Evolutionary conservation across 2,329 filamentous ascomycete species (phyloP).

Genomic region (Verticillium tricorpus): DNA sequence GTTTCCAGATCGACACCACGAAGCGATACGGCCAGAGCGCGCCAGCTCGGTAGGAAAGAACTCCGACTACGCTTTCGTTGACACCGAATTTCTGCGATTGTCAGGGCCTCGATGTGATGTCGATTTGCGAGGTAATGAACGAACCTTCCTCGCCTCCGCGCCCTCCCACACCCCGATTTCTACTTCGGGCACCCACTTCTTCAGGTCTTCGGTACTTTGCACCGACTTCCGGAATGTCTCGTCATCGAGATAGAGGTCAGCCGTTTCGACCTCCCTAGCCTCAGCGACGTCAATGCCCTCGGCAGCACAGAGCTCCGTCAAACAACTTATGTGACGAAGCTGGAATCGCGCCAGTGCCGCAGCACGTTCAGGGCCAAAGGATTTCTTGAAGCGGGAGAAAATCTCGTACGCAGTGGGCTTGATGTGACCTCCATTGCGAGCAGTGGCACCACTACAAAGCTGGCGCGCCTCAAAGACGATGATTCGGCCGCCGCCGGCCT

Average conservation of each 20-base stretch:
- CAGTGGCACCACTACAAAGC: conserved; percentile 7
- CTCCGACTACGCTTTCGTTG: conserved; percentile 31
- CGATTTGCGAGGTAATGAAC: not conserved
- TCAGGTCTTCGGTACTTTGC: conserved; percentile 23
- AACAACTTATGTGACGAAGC: conserved; percentile 6
- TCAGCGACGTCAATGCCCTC: conserved; percentile 8
- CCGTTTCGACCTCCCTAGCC: conserved; percentile 6
- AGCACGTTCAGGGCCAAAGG: conserved; percentile 8
- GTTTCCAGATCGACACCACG: conserved; percentile 5
- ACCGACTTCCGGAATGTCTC: conserved; percentile 9
- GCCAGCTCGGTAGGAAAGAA: conserved; percentile 39
- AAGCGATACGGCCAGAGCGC: conserved; percentile 42
- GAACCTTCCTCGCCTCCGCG: conserved; percentile 25
- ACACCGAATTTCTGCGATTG: conserved; percentile 27
- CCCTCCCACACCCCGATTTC: conserved; percentile 27
- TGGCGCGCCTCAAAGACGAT: conserved; percentile 14
- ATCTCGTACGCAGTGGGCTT: conserved; percentile 9
- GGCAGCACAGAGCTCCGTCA: conserved; percentile 1
- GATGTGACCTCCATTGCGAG: conserved; percentile 11
- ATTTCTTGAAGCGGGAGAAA: conserved; percentile 6
- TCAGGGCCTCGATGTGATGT: not conserved
- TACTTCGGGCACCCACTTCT: conserved; percentile 33
- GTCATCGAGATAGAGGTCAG: conserved; percentile 6
- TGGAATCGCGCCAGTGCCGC: conserved; percentile 7
- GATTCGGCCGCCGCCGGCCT: not conserved